These are phyloP conservation scores for Dillenia suffruticosa DNA, from an alignment of 164 flowering plant genomes.

Conservation along the genomic window DNA sequence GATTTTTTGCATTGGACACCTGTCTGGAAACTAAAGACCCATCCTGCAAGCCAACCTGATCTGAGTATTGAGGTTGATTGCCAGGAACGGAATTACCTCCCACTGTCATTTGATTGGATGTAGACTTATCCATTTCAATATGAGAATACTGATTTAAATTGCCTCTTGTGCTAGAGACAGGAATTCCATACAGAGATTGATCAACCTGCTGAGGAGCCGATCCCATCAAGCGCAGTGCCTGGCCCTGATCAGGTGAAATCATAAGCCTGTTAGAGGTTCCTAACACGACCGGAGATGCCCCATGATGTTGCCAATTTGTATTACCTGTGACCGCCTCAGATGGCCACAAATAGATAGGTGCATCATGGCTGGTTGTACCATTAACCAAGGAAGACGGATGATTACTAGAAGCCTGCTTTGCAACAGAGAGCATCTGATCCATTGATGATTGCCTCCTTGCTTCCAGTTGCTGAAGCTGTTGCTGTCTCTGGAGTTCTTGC, in stretches of 20 bases:
- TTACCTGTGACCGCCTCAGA: constrained; percentile 32
- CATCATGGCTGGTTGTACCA: constrained; percentile 40
- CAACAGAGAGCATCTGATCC: constrained; percentile 31
- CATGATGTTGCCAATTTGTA: constrained; percentile 38
- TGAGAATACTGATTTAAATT: constrained; percentile 35
- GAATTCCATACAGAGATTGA: constrained; percentile 60
- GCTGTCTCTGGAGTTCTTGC: constrained; percentile 67
- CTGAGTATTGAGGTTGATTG: constrained; percentile 25
- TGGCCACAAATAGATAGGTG: constrained; percentile 34
- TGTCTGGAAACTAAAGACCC: constrained; percentile 30
- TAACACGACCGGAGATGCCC: constrained; percentile 35
- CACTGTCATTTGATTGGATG: constrained; percentile 29
- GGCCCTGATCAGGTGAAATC: constrained; percentile 42
- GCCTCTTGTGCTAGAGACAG: constrained; percentile 35
- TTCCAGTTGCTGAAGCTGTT: constrained; percentile 55
- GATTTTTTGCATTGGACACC: constrained; percentile 36
- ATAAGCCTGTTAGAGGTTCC: constrained; percentile 38
- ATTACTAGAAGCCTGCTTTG: constrained; percentile 36
- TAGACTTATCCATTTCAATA: constrained; percentile 33
- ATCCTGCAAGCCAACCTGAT: constrained; percentile 31
- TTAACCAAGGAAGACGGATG: constrained; percentile 37
- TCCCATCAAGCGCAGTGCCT: constrained; percentile 34
- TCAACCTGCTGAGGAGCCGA: constrained; percentile 46
- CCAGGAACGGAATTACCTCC: constrained; percentile 35
- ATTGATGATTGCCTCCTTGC: constrained; percentile 38